These are phyloP conservation scores for Saccharomyces paradoxus DNA, from an alignment of 805 yeast genomes.

Conservation along the genomic window DNA sequence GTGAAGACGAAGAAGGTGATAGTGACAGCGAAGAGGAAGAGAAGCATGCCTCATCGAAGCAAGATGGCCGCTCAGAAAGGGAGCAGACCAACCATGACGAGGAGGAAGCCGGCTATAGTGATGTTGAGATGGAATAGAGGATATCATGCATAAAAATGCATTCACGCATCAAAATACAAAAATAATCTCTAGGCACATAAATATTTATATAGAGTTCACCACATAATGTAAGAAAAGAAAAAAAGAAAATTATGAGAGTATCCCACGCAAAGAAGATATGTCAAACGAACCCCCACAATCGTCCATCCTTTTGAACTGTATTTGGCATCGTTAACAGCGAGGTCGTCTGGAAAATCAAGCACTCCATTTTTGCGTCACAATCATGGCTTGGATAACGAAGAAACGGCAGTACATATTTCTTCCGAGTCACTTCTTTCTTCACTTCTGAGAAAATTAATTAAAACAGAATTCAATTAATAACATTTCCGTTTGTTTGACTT, in stretches of 20 bases:
- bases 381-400: background rate
- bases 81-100: slow-evolving; percentile 19
- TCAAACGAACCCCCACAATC: background rate
- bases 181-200: background rate
- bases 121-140: slow-evolving; percentile 31
- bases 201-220: background rate
- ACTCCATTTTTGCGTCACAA: background rate
- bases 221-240: background rate
- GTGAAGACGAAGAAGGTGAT: slow-evolving; percentile 30
- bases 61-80: slow-evolving; percentile 12
- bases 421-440: background rate
- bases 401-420: background rate
- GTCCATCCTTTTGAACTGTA: background rate
- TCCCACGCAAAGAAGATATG: background rate
- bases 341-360: background rate
- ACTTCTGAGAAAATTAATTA: background rate
- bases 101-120: slow-evolving; percentile 32
- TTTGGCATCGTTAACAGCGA: background rate
- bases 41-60: slow-evolving; percentile 11
- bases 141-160: background rate
- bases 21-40: slow-evolving; percentile 31
- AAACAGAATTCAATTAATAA: background rate
- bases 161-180: background rate
- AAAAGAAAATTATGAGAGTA: background rate
- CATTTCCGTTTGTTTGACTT: background rate